Evolutionary conservation across 768 basidiomycete species (phyloP).

Genomic region (Cubamyces sp.): DNA sequence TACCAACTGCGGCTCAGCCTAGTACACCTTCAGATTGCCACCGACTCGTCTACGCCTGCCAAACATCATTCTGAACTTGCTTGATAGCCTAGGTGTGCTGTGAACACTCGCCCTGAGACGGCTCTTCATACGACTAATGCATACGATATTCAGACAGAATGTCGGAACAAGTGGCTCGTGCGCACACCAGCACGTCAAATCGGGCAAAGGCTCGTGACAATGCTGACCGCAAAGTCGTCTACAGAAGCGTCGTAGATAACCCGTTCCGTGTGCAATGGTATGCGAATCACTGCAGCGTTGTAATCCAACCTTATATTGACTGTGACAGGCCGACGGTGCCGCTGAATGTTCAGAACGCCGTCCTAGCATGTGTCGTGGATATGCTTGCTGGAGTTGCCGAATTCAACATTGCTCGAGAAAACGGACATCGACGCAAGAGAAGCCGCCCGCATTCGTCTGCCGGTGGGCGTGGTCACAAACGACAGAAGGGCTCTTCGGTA

Average conservation of each 20-base stretch:
- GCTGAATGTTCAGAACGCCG: conserved; percentile 60
- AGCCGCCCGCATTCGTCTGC: conserved; percentile 34
- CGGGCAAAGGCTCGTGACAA: conserved; percentile 53
- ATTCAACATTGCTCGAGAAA: conserved; percentile 42
- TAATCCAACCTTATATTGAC: neutral
- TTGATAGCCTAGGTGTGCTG: too few species aligned
- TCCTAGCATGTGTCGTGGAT: conserved; percentile 55
- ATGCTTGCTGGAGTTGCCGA: conserved; percentile 54
- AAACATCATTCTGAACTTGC: too few species aligned
- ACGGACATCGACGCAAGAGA: conserved; percentile 42
- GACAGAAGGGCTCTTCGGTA: neutral
- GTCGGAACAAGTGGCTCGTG: conserved; percentile 54
- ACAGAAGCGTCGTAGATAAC: conserved; percentile 71
- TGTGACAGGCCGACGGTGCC: conserved; percentile 46
- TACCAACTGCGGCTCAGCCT: too few species aligned
- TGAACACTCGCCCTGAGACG: too few species aligned
- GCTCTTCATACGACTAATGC: neutral
- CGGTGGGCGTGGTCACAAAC: neutral
- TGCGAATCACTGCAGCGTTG: conserved; percentile 1
- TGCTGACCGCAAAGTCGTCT: conserved; percentile 63
- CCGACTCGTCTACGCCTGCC: too few species aligned
- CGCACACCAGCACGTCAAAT: conserved; percentile 63
- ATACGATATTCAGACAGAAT: conserved; percentile 36
- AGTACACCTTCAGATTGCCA: too few species aligned
- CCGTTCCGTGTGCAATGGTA: conserved; percentile 76